These are phyloP conservation scores for Solanum sparsipilum DNA, from an alignment of 257 asterid species.

Conservation along the genomic window DNA sequence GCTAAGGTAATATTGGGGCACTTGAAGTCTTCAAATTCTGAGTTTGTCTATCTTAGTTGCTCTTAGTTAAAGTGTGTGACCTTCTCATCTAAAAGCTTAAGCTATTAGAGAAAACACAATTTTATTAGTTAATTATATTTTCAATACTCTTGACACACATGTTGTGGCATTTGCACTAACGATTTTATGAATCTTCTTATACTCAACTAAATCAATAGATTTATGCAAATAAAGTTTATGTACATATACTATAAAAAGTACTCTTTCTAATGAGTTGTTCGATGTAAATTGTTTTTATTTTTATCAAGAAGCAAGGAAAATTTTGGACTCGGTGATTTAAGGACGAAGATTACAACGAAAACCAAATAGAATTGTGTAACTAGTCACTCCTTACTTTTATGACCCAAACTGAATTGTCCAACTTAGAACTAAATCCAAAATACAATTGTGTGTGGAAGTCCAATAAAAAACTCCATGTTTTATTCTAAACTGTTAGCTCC, in stretches of 20 bases:
- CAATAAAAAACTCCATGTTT: background rate
- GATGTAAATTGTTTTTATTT: background rate
- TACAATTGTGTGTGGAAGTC: background rate
- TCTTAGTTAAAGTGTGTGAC: background rate
- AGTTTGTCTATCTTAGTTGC: background rate
- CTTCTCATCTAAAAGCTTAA: too few species aligned
- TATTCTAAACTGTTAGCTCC: background rate
- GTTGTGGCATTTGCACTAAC: background rate
- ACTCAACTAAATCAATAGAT: background rate
- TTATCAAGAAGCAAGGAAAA: background rate
- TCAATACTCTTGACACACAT: background rate
- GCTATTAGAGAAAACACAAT: background rate
- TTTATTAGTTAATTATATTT: too few species aligned
- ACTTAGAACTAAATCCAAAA: background rate
- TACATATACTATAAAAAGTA: background rate
- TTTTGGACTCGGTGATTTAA: background rate
- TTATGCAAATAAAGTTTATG: background rate
- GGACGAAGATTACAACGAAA: background rate
- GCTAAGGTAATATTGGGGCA: background rate
- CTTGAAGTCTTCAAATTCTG: too few species aligned
- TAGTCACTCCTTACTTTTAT: background rate
- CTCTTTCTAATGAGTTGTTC: background rate
- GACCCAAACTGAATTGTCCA: background rate
- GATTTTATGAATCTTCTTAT: background rate
- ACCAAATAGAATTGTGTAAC: background rate